These are phyloP conservation scores for Lentinula sp. DNA, from an alignment of 768 basidiomycete genomes.

Conservation along the genomic window DNA sequence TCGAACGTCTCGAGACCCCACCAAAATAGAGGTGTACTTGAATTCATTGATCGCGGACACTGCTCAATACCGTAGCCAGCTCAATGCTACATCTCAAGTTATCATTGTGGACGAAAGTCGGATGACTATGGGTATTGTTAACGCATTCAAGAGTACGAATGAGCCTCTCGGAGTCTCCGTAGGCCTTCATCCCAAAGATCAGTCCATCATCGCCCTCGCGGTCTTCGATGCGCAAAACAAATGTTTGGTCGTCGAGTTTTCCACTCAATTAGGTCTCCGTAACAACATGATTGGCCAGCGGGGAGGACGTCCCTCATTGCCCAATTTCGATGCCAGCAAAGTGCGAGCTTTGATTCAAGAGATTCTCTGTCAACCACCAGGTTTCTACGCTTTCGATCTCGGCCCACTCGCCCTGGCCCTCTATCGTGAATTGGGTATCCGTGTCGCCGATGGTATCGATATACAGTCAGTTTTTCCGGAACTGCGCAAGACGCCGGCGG, in stretches of 20 bases:
- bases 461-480: conserved; percentile 45
- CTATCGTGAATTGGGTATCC: conserved; percentile 33
- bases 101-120: background rate
- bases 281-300: conserved; percentile 7
- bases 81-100: background rate
- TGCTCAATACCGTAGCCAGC: background rate
- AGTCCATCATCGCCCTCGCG: conserved; percentile 39
- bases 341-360: conserved; percentile 15
- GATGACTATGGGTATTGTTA: background rate
- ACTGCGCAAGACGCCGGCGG: conserved; percentile 31
- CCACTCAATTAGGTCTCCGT: conserved; percentile 12
- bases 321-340: background rate
- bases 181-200: conserved; percentile 33
- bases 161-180: conserved; percentile 45
- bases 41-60: background rate
- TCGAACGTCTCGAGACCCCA: background rate
- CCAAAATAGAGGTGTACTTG: background rate
- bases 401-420: conserved; percentile 44
- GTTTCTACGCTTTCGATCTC: conserved; percentile 51
- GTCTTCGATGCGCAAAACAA: conserved; percentile 30
- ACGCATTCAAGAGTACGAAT: background rate
- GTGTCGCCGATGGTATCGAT: conserved; percentile 46
- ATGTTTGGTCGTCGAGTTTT: conserved; percentile 30
- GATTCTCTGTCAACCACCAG: conserved; percentile 38
- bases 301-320: background rate